phyloP scores from a whole-genome alignment of 1,284 basidiomycete genomes.

The Cutaneotrichosporon dermatis region DNA sequence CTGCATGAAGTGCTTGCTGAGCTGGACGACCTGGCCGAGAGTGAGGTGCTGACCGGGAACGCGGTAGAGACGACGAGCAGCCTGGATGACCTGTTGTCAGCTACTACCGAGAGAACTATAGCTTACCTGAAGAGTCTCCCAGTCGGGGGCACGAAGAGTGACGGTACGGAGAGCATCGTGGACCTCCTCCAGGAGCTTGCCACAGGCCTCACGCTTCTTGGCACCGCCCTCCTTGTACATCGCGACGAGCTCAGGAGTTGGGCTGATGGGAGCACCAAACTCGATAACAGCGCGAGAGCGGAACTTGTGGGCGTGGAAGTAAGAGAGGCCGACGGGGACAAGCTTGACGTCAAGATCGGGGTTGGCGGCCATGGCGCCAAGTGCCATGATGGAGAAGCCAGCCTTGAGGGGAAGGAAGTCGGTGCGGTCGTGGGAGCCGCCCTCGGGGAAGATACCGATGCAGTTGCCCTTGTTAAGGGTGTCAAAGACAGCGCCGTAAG shows the following conservation, averaged over 20 bases:
- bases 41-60: constrained; percentile 92
- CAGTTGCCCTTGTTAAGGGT: constrained; percentile 79
- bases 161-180: constrained; percentile 97
- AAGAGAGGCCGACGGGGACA: constrained; percentile 88
- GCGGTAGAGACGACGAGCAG: constrained; percentile 87
- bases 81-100: constrained; percentile 87
- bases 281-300: constrained; percentile 94
- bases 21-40: constrained; percentile 91
- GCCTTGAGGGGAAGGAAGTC: constrained; percentile 92
- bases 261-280: constrained; percentile 87
- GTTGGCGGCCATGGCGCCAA: constrained; percentile 91
- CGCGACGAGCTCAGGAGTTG: constrained; percentile 76
- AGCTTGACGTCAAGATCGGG: constrained; percentile 83
- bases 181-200: constrained; percentile 83
- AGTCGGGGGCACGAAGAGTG: constrained; percentile 92
- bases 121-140: constrained; percentile 91
- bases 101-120: not conserved
- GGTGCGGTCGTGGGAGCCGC: constrained; percentile 93
- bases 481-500: constrained; percentile 92
- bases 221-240: constrained; percentile 87
- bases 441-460: constrained; percentile 96
- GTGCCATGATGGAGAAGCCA: constrained; percentile 94
- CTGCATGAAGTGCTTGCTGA: constrained; percentile 91
- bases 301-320: constrained; percentile 94
- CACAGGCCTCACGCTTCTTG: constrained; percentile 85